These are phyloP conservation scores for Dipteronia dyeriana DNA, from an alignment of 345 rosid species.

Conservation along the genomic window DNA sequence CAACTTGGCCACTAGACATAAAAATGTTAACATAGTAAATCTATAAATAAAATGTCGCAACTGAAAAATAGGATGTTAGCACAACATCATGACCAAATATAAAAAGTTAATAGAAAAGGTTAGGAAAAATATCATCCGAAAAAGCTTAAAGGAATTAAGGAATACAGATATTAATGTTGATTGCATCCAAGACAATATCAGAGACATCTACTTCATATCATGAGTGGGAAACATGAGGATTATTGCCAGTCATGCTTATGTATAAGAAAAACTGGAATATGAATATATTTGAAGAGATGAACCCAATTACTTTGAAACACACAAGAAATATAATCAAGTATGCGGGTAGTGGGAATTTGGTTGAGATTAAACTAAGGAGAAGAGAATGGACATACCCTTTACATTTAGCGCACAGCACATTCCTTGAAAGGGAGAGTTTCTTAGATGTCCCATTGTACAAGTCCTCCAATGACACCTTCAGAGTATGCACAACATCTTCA, in stretches of 20 bases:
- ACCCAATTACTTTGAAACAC: not conserved
- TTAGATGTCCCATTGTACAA: constrained; percentile 59
- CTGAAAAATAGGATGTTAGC: not conserved
- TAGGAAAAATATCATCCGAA: not conserved
- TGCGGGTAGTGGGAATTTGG: not conserved
- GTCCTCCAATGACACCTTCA: constrained; percentile 63
- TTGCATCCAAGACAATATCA: not conserved
- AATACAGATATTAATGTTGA: not conserved
- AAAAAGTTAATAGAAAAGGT: too few relatives aligned
- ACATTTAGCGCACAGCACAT: constrained; percentile 53
- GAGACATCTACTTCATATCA: not conserved
- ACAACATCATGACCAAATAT: not conserved
- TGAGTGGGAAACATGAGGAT: not conserved
- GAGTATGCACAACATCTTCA: constrained; percentile 53
- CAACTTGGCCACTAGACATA: not conserved
- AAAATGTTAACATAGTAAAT: not conserved
- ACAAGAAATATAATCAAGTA: not conserved
- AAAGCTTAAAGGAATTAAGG: not conserved
- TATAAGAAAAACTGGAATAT: not conserved
- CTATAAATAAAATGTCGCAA: not conserved
- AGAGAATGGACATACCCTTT: constrained; percentile 46
- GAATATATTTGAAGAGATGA: not conserved
- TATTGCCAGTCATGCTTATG: not conserved
- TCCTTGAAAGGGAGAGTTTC: constrained; percentile 63
- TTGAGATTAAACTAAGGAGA: not conserved